Evolutionary conservation across 495 filamentous ascomycete genomes (phyloP).

Genomic region (Chaetomium cochliodes): DNA sequence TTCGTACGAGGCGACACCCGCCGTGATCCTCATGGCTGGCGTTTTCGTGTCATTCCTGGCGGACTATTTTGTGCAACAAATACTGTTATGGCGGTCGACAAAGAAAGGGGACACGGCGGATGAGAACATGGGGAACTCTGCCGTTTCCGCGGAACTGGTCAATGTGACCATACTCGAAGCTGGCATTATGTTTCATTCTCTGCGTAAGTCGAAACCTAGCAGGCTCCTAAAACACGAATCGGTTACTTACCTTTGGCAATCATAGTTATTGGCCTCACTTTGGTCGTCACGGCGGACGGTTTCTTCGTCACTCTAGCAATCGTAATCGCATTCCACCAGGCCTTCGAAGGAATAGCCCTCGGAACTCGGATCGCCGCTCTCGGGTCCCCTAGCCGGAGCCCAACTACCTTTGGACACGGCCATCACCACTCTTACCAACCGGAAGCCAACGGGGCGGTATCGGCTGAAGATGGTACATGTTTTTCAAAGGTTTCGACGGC

Average conservation of each 20-base stretch:
- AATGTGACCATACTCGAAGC: slow-evolving; percentile 64
- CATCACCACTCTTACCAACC: slow-evolving; percentile 22
- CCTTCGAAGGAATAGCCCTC: slow-evolving; percentile 78
- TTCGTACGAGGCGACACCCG: slow-evolving; percentile 58
- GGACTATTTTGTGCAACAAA: slow-evolving; percentile 57
- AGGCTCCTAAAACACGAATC: no score
- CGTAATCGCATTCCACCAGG: slow-evolving; percentile 65
- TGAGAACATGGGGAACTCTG: no score
- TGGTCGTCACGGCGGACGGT: slow-evolving; percentile 57
- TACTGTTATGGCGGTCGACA: slow-evolving; percentile 38
- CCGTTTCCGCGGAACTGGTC: slow-evolving; percentile 42
- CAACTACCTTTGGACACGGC: slow-evolving; percentile 19
- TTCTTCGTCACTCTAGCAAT: slow-evolving; percentile 56
- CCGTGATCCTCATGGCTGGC: slow-evolving; percentile 65
- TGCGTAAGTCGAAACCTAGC: slow-evolving; percentile 41
- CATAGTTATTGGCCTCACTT: slow-evolving; percentile 61
- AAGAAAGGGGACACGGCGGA: no score
- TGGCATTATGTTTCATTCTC: slow-evolving; percentile 71
- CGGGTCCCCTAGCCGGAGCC: slow-evolving; percentile 2
- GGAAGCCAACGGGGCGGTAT: background rate
- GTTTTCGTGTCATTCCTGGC: slow-evolving; percentile 62
- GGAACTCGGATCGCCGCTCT: slow-evolving; percentile 63
- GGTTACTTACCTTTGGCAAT: slow-evolving; percentile 25
- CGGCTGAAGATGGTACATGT: no score
- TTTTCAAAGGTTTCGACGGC: no score